phyloP scores from a whole-genome alignment of 2,329 filamentous ascomycete genomes.

The Scedosporium boydii region DNA sequence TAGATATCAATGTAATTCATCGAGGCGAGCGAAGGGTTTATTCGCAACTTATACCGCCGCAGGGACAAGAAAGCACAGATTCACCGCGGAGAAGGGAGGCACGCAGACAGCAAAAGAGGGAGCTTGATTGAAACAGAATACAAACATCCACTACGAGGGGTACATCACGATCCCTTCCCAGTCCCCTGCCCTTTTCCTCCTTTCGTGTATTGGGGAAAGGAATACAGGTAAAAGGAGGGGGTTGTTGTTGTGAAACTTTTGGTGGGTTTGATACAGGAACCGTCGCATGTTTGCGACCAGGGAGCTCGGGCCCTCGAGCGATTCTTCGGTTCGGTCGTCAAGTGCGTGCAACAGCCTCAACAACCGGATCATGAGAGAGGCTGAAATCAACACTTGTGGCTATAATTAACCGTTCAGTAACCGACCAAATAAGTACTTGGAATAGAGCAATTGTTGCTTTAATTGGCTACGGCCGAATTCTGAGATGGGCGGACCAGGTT shows the following conservation, averaged over 20 bases:
- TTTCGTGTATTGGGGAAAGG: neutral
- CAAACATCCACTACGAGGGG: neutral
- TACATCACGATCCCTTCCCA: neutral
- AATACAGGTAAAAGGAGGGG: neutral
- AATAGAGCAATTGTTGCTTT: too few relatives aligned
- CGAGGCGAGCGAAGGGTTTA: neutral
- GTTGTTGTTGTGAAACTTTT: conserved; percentile 1
- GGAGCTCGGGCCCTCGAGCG: neutral
- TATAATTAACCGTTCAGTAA: neutral
- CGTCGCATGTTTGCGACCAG: conserved; percentile 1
- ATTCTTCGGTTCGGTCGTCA: neutral
- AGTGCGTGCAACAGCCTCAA: neutral
- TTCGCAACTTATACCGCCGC: neutral
- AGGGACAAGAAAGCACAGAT: neutral
- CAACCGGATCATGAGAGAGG: neutral
- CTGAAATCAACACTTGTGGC: neutral
- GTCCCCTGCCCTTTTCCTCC: neutral
- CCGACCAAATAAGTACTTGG: too few relatives aligned
- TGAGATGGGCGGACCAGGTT: neutral
- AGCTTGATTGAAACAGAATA: neutral
- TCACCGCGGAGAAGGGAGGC: neutral
- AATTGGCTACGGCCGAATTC: too few relatives aligned
- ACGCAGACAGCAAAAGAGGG: neutral
- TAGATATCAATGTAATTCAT: neutral
- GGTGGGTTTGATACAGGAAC: conserved; percentile 2